Base-by-base conservation (phyloP, 2,329 filamentous ascomycete genomes). In the Paraphaeosphaeria minitans region DNA sequence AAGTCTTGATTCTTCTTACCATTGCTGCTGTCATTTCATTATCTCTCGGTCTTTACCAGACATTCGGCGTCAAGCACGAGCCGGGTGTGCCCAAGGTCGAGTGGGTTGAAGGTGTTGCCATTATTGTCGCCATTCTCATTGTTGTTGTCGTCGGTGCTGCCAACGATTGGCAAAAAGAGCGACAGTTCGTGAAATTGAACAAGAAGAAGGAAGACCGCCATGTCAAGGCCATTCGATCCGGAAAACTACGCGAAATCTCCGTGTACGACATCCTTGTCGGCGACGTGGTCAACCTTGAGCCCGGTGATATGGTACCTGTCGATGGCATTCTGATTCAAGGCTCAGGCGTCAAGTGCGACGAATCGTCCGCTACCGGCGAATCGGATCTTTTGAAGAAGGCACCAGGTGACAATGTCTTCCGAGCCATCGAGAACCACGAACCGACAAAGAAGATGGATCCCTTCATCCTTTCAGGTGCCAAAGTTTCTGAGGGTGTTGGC, bases 391-490 rank as follows among this genome's bases (percentile, higher is more conserved):
- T 93, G 33, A 87, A 85, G 68, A 93, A 93, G 76, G 83, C 80
- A 1, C 74, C 84, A 2, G 88, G 83, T 2, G 84, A 87, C 29
- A 87, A 90, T 24, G 90, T 91, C 21, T 88, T 84, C 71, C 82
- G 82, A 35, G 82, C 86, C 3, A 88, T 90, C 62, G 83, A 88
- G 61, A 86, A 85, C 49, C 81, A 86, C 58, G 81, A 87, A 53
- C 81, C 81, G 16, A 77, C 89, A 35, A 82, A 83, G 79, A 92
- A 92, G 68, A 79, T 89, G 61, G 91, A 93, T 66, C 91, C 91
- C 0, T 94, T 94, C 75, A 92, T 97, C 68, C 91, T 96, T 66
- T 97, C 93, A 31, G 93, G 91, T 47, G 89, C 89, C 2, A 92
- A 92, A 65, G 87, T 94, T 12, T 87, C 87, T 0, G 89, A 92